phyloP scores from a whole-genome alignment of 116 monocot genomes.

The Trichopus zeylanicus region DNA sequence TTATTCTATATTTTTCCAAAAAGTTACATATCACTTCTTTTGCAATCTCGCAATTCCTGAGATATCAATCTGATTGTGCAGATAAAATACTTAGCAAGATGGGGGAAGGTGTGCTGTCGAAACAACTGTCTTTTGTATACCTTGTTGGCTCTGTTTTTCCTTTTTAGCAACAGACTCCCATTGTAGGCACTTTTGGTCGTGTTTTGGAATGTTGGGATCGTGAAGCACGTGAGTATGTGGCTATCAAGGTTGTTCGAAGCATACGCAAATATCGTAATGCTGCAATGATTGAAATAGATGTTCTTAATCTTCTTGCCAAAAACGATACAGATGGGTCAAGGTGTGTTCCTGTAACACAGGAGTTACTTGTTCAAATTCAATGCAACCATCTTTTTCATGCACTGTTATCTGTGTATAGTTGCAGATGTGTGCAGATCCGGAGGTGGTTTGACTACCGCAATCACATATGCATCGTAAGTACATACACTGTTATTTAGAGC shows the following conservation, averaged over 20 bases:
- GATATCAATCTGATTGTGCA: constrained; percentile 39
- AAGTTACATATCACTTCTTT: neutral
- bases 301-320: constrained; percentile 65
- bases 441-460: constrained; percentile 94
- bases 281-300: constrained; percentile 96
- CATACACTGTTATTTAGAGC: neutral
- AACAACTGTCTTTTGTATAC: neutral
- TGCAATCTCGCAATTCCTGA: neutral
- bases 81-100: constrained; percentile 93
- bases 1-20: neutral
- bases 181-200: constrained; percentile 94
- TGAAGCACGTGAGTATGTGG: constrained; percentile 74
- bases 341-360: constrained; percentile 25
- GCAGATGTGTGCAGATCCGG: constrained; percentile 82
- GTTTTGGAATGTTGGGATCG: constrained; percentile 99
- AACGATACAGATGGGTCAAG: constrained; percentile 58
- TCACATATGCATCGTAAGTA: constrained; percentile 97
- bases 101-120: constrained; percentile 69
- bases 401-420: constrained; percentile 5
- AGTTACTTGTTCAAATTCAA: constrained; percentile 5
- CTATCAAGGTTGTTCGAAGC: constrained; percentile 83
- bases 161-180: constrained; percentile 6
- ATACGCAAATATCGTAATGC: constrained; percentile 80
- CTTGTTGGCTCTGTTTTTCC: neutral
- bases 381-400: neutral